phyloP scores from a whole-genome alignment of 306 rosid species.

The Cicer arietinum region DNA sequence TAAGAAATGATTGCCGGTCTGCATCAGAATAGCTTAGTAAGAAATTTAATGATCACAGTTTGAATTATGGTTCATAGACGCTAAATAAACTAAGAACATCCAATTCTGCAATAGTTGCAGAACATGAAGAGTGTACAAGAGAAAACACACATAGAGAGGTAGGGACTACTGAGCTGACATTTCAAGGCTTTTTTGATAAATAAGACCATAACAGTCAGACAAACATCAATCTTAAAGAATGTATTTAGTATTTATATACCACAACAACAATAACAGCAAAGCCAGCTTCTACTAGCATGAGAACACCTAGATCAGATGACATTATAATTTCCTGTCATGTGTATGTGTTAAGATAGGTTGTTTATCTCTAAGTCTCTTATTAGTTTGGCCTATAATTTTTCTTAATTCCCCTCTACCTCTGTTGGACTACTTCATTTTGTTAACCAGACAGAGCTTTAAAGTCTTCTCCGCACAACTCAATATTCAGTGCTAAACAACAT shows the following conservation, averaged over 20 bases:
- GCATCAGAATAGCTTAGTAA: slow-evolving; percentile 50
- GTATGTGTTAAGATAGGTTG: background rate
- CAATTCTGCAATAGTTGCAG: background rate
- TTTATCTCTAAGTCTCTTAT: background rate
- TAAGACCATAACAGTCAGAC: slow-evolving; percentile 13
- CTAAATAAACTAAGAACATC: slow-evolving; percentile 20
- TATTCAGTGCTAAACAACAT: background rate
- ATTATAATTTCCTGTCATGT: background rate
- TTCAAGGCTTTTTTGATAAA: slow-evolving; percentile 21
- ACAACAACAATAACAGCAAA: background rate
- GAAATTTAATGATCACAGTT: slow-evolving; percentile 39
- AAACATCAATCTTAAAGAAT: slow-evolving; percentile 16
- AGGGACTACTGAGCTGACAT: background rate
- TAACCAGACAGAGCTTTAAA: background rate
- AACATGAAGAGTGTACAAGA: background rate
- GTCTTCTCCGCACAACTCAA: background rate
- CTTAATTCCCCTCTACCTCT: background rate
- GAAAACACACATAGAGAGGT: slow-evolving; percentile 13
- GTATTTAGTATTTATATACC: background rate
- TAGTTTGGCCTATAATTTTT: background rate
- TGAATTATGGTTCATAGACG: background rate
- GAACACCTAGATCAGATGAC: background rate
- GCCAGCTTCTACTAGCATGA: background rate
- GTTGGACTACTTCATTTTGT: background rate
- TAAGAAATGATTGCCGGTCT: slow-evolving; percentile 91